Evolutionary conservation across 208 protist species (phyloP).

Genomic region (Leishmania guyanensis): DNA sequence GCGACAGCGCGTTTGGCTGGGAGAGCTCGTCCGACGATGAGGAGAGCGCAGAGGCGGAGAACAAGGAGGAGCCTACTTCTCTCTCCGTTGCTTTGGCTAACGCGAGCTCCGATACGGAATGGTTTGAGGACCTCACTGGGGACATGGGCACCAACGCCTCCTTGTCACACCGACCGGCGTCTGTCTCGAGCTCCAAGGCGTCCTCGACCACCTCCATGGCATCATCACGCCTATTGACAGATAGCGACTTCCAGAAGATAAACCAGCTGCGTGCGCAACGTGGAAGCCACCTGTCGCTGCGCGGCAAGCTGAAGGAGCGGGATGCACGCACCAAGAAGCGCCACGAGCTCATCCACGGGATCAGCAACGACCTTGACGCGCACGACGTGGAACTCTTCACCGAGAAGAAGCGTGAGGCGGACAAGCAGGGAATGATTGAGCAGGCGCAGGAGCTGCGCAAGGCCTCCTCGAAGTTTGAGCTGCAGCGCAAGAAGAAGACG

Average conservation of each 20-base stretch:
- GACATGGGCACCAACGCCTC: constrained; percentile 12
- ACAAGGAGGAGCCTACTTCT: constrained; percentile 35
- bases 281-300: constrained; percentile 71
- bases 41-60: constrained; percentile 24
- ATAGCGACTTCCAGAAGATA: constrained; percentile 87
- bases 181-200: constrained; percentile 40
- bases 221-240: constrained; percentile 70
- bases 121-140: constrained; percentile 73
- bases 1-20: constrained; percentile 22
- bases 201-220: constrained; percentile 44
- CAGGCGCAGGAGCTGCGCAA: constrained; percentile 78
- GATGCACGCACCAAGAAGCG: constrained; percentile 55
- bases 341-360: constrained; percentile 78
- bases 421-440: constrained; percentile 88
- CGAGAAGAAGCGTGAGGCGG: constrained; percentile 66
- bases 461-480: constrained; percentile 86
- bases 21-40: constrained; percentile 34
- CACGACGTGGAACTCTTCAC: constrained; percentile 91
- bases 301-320: constrained; percentile 73
- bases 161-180: constrained; percentile 29
- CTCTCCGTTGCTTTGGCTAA: constrained; percentile 29
- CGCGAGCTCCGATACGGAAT: constrained; percentile 30
- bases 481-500: constrained; percentile 90
- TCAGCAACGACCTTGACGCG: constrained; percentile 74
- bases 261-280: constrained; percentile 71